Conservation (phyloP, 352 stramenopile genomes). For the Phytophthora macrochlamydospora region DNA sequence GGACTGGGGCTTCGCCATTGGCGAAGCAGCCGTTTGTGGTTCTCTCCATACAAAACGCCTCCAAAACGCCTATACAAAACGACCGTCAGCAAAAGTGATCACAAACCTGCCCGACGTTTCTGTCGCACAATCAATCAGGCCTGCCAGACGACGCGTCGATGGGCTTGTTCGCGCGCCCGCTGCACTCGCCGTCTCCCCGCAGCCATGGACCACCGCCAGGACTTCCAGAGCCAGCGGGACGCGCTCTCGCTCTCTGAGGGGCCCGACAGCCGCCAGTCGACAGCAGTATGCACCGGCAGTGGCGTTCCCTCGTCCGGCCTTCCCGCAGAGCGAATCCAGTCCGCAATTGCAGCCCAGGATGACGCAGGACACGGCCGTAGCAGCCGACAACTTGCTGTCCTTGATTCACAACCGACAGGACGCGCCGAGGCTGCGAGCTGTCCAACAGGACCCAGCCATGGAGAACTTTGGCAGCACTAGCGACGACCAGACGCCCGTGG, state of each 20-base stretch:
- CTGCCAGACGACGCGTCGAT: neutral
- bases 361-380: slow-evolving; percentile 18
- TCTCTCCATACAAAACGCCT: no score
- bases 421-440: neutral
- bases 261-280: neutral
- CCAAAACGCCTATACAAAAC: no score
- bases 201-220: slow-evolving; percentile 4
- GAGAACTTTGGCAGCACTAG: slow-evolving; percentile 18
- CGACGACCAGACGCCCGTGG: slow-evolving; percentile 13
- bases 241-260: neutral
- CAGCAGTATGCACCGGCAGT: neutral
- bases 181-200: neutral
- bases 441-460: neutral
- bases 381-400: slow-evolving; percentile 35
- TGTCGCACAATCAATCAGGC: neutral
- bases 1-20: no score
- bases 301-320: slow-evolving; percentile 25
- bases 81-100: no score
- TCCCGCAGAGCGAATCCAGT: slow-evolving; percentile 25
- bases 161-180: slow-evolving; percentile 8
- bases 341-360: slow-evolving; percentile 1
- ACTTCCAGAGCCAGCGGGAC: neutral
- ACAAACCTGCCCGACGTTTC: neutral
- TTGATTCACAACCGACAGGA: slow-evolving; percentile 27
- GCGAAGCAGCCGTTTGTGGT: no score